Percentiles rank a stretch among this genome's conserved stretches.
phyloP scores from a whole-genome alignment of 331 rosid genomes.

The Stylosanthes scabra region DNA sequence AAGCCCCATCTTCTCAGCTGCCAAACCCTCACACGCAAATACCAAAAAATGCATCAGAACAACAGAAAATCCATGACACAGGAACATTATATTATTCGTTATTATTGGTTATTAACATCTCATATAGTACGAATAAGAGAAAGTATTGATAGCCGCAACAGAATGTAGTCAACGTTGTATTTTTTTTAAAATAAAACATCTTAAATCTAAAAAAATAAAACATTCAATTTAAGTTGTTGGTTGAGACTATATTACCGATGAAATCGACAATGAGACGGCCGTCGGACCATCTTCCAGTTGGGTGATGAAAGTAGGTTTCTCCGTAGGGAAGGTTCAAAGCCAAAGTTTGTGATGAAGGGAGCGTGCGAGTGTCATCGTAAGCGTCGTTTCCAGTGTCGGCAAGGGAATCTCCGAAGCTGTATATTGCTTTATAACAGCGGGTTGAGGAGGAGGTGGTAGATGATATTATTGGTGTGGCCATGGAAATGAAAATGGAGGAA shows the following conservation, averaged over 20 bases:
- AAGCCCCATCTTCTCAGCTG: constrained; percentile 47
- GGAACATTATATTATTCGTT: no score
- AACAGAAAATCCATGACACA: background rate
- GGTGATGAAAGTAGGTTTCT: constrained; percentile 44
- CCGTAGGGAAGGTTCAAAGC: constrained; percentile 48
- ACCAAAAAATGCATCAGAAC: no score
- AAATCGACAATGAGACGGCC: constrained; percentile 58
- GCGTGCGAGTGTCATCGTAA: background rate
- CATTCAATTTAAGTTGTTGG: no score
- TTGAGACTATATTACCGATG: constrained; percentile 32
- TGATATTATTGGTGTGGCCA: background rate
- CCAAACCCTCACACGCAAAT: background rate
- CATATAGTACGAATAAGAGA: no score
- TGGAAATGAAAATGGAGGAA: background rate
- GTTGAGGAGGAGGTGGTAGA: background rate
- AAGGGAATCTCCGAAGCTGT: constrained; percentile 52
- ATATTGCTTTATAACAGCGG: constrained; percentile 31
- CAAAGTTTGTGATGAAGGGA: background rate
- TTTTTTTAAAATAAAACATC: no score
- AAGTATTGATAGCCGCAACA: no score
- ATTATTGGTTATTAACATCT: no score
- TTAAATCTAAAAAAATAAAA: no score
- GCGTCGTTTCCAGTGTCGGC: constrained; percentile 42
- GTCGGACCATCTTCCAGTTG: constrained; percentile 42
- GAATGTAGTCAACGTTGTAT: no score